A percentile compares a stretch with the other conserved stretches of the same genome.
Evolutionary conservation across 768 basidiomycete genomes (phyloP).

Genomic region (Paxillus ammoniavirescens): DNA sequence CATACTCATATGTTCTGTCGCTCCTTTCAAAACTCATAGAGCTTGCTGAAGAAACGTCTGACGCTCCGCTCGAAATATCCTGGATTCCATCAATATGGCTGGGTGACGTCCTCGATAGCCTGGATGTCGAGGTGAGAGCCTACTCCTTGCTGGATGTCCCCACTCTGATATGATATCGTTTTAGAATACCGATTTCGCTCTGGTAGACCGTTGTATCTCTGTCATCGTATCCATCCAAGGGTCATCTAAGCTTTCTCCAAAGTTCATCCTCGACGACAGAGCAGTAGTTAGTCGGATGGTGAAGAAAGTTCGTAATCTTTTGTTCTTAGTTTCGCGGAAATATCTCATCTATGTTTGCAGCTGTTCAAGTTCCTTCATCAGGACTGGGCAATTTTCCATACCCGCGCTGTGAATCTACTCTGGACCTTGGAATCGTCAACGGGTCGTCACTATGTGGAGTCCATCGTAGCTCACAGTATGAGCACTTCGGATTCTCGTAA

Average conservation of each 20-base stretch:
- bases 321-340: background rate
- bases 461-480: conserved; percentile 74
- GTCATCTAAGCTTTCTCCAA: conserved; percentile 49
- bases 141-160: background rate
- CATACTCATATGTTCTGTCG: conserved; percentile 49
- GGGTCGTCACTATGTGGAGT: conserved; percentile 67
- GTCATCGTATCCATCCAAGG: conserved; percentile 55
- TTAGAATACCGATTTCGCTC: conserved; percentile 52
- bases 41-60: conserved; percentile 35
- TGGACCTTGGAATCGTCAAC: conserved; percentile 69
- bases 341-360: conserved; percentile 32
- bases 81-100: conserved; percentile 76
- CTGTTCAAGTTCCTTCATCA: conserved; percentile 74
- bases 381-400: conserved; percentile 69
- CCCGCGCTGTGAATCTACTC: conserved; percentile 75
- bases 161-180: conserved; percentile 8
- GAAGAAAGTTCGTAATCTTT: conserved; percentile 37
- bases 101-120: conserved; percentile 44
- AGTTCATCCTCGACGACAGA: conserved; percentile 53
- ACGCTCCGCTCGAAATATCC: conserved; percentile 34
- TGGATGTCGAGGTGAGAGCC: conserved; percentile 54
- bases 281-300: conserved; percentile 59
- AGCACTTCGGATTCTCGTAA: conserved; percentile 48
- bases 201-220: conserved; percentile 62
- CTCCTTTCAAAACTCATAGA: conserved; percentile 52